Conservation (phyloP, 1,139 yeast genomes). For the Meyerozyma smithsonii region DNA sequence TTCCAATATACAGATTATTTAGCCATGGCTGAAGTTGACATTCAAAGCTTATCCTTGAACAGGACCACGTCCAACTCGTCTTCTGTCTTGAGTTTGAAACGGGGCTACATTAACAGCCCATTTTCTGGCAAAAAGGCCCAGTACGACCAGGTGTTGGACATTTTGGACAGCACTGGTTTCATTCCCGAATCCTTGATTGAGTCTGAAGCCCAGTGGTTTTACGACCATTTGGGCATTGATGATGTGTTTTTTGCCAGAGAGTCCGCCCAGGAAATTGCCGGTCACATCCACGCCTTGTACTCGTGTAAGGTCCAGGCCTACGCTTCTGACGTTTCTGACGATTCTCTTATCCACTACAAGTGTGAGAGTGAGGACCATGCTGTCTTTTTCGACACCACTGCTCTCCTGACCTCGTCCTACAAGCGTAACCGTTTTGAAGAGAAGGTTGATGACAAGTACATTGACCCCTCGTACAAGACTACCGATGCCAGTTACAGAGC, state of each 20-base stretch:
- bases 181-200: slow-evolving; percentile 86
- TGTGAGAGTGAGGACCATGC: slow-evolving; percentile 84
- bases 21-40: slow-evolving; percentile 13
- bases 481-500: slow-evolving; percentile 53
- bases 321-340: slow-evolving; percentile 36
- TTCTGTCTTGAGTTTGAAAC: slow-evolving; percentile 31
- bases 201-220: slow-evolving; percentile 86
- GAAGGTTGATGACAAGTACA: slow-evolving; percentile 75
- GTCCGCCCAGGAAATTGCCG: slow-evolving; percentile 71
- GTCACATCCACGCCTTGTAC: slow-evolving; percentile 81
- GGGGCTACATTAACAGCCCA: slow-evolving; percentile 70
- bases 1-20: not conserved
- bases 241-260: slow-evolving; percentile 90
- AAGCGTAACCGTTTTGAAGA: slow-evolving; percentile 48
- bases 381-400: slow-evolving; percentile 77
- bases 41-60: slow-evolving; percentile 22
- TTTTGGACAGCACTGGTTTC: slow-evolving; percentile 77
- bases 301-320: slow-evolving; percentile 91
- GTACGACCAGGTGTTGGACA: slow-evolving; percentile 75
- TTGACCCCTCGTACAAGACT: slow-evolving; percentile 51
- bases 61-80: slow-evolving; percentile 28
- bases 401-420: slow-evolving; percentile 33
- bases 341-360: slow-evolving; percentile 65
- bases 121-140: slow-evolving; percentile 82
- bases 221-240: slow-evolving; percentile 82